Percentiles rank a stretch among this genome's conserved stretches.
Evolutionary conservation across 371 early-diverging fungal genomes (phyloP).

Genomic region (Syncephalastrum monosporum): DNA sequence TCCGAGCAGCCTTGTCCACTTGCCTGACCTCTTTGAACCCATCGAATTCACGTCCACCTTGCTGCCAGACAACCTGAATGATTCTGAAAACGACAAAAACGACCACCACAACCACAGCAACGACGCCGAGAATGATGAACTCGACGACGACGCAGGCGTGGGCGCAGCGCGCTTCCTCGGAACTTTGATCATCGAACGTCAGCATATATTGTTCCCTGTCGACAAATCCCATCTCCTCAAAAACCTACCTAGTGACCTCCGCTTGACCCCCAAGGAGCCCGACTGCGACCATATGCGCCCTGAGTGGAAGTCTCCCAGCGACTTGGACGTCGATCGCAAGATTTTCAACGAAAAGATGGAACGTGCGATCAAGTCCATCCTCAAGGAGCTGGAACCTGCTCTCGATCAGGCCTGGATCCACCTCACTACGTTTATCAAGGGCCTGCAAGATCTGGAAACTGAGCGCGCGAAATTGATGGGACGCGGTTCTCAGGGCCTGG

Average conservation of each 20-base stretch:
- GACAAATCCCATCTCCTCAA: slow-evolving; percentile 64
- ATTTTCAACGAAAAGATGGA: slow-evolving; percentile 61
- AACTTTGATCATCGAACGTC: slow-evolving; percentile 53
- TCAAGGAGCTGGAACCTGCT: slow-evolving; percentile 30
- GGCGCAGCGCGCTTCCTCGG: slow-evolving; percentile 61
- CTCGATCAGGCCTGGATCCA: slow-evolving; percentile 38
- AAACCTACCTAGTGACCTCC: slow-evolving; percentile 64
- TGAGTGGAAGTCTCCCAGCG: slow-evolving; percentile 62
- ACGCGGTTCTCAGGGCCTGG: slow-evolving; percentile 17
- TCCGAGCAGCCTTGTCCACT: slow-evolving; percentile 26
- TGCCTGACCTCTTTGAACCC: slow-evolving; percentile 37
- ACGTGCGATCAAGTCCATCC: slow-evolving; percentile 28
- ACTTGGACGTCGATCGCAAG: slow-evolving; percentile 66
- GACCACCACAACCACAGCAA: neutral
- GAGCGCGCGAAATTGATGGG: slow-evolving; percentile 27
- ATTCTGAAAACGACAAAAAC: too few relatives aligned
- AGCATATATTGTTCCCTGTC: slow-evolving; percentile 58
- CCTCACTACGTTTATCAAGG: slow-evolving; percentile 37
- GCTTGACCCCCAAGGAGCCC: slow-evolving; percentile 66
- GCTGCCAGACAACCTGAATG: too few relatives aligned
- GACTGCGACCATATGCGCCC: slow-evolving; percentile 70
- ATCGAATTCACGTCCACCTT: slow-evolving; percentile 43
- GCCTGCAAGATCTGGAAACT: slow-evolving; percentile 24
- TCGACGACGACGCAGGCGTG: slow-evolving; percentile 51
- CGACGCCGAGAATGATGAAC: slow-evolving; percentile 48